phyloP scores from a whole-genome alignment of 768 basidiomycete species.

The Leccinum disarticulatum region DNA sequence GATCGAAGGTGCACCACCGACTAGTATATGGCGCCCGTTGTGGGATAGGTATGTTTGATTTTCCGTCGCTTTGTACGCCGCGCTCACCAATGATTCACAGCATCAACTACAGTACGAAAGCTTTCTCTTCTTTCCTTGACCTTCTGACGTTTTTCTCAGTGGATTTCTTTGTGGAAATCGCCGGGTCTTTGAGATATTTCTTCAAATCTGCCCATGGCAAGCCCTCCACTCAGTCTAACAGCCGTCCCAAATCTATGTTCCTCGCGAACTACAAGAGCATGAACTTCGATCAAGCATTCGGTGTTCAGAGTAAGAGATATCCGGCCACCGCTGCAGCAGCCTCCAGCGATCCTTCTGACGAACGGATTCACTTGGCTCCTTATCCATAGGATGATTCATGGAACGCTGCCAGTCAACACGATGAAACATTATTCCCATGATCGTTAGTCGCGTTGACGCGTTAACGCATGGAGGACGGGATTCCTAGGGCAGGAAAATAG shows the following conservation, averaged over 20 bases:
- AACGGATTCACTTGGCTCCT: conserved; percentile 41
- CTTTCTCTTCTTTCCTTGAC: background rate
- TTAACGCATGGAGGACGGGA: background rate
- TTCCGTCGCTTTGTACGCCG: background rate
- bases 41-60: conserved; percentile 51
- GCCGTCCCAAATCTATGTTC: conserved; percentile 18
- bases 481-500: background rate
- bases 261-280: conserved; percentile 28
- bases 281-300: conserved; percentile 42
- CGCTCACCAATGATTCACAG: conserved; percentile 26
- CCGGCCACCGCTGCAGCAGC: conserved; percentile 6
- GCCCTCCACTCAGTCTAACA: conserved; percentile 21
- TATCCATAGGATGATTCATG: conserved; percentile 28
- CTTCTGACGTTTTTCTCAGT: conserved; percentile 34
- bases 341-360: conserved; percentile 27
- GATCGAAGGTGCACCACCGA: conserved; percentile 41
- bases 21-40: conserved; percentile 66
- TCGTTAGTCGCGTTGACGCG: background rate
- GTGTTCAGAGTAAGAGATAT: conserved; percentile 28
- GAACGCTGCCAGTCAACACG: conserved; percentile 7
- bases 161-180: conserved; percentile 70
- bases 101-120: conserved; percentile 45
- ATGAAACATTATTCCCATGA: background rate
- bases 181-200: conserved; percentile 62
- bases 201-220: conserved; percentile 38